Percentiles rank a stretch among this genome's conserved stretches.
phyloP scores from a whole-genome alignment of 805 yeast genomes.

The Metschnikowia koreensis region DNA sequence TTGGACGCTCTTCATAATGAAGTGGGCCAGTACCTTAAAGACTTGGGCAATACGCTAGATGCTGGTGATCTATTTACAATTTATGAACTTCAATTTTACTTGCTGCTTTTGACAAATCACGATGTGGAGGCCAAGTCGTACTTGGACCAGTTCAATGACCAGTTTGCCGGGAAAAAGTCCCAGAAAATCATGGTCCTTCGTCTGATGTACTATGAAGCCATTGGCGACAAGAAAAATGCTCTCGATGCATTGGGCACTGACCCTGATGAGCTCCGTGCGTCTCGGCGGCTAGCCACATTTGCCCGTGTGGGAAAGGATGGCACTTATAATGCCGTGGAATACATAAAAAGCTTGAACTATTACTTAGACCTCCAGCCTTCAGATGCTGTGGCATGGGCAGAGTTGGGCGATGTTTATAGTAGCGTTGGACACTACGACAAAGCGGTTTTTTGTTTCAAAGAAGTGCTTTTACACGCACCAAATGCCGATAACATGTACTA shows the following conservation, averaged over 20 bases:
- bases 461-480: constrained; percentile 66
- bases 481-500: constrained; percentile 65
- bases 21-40: constrained; percentile 34
- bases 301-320: constrained; percentile 22
- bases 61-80: constrained; percentile 54
- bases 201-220: constrained; percentile 56
- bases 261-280: constrained; percentile 36
- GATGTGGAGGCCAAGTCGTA: constrained; percentile 70
- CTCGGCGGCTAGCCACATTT: constrained; percentile 38
- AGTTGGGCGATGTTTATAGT: constrained; percentile 64
- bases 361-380: constrained; percentile 65
- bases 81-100: constrained; percentile 69
- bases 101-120: constrained; percentile 56
- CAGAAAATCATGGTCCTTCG: constrained; percentile 57
- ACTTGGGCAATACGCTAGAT: constrained; percentile 30
- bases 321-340: constrained; percentile 30
- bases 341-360: constrained; percentile 52
- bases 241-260: constrained; percentile 26
- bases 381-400: constrained; percentile 78
- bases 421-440: constrained; percentile 61
- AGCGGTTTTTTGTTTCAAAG: constrained; percentile 67
- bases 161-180: constrained; percentile 55
- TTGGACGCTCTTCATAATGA: constrained; percentile 38
- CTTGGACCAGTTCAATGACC: constrained; percentile 64
- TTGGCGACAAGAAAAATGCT: constrained; percentile 36